A percentile compares a stretch with the other conserved stretches of the same genome.
These are phyloP conservation scores for Oldenlandia corymbosa DNA, from an alignment of 257 asterid species.

Conservation along the genomic window DNA sequence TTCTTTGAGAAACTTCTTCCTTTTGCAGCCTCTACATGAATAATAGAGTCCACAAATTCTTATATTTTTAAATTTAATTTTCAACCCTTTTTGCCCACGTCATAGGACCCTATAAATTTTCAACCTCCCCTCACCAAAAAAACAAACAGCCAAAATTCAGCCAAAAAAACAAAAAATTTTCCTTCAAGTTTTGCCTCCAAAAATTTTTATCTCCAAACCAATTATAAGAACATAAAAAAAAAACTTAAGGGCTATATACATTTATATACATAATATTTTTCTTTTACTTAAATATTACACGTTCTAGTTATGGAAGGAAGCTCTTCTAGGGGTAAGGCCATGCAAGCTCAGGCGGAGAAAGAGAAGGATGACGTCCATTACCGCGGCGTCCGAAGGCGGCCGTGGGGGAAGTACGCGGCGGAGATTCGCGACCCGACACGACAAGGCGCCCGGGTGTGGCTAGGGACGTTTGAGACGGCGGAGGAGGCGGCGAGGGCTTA, in stretches of 20 bases:
- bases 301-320: constrained; percentile 3
- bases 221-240: no score
- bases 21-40: neutral
- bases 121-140: neutral
- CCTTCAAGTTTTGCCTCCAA: neutral
- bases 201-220: no score
- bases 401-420: constrained; percentile 70
- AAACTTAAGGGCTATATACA: no score
- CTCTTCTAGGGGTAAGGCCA: constrained; percentile 32
- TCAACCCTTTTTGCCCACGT: constrained; percentile 8
- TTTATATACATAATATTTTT: no score
- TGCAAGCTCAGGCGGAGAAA: constrained; percentile 36
- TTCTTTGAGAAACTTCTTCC: constrained; percentile 11
- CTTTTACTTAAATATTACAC: neutral
- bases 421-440: constrained; percentile 66
- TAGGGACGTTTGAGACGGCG: constrained; percentile 60
- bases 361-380: constrained; percentile 34
- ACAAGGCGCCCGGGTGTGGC: constrained; percentile 51
- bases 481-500: constrained; percentile 53
- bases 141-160: neutral
- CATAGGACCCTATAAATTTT: constrained; percentile 16
- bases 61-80: constrained; percentile 1
- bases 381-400: constrained; percentile 55
- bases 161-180: neutral
- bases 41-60: neutral